Base-by-base conservation (phyloP, 495 filamentous ascomycete species). In the Alectoria sarmentosa region DNA sequence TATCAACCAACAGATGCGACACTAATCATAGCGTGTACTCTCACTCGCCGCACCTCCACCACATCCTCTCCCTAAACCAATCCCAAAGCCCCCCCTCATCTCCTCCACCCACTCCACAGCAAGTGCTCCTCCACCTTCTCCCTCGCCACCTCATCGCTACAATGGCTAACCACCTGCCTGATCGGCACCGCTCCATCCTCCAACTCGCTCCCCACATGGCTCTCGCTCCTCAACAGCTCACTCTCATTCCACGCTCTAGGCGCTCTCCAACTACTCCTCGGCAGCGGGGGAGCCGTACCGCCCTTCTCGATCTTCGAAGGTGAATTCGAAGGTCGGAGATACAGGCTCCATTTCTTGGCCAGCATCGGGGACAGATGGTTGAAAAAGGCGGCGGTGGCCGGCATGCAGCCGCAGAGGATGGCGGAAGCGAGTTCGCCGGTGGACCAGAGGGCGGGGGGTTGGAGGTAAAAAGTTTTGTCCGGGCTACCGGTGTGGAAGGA, bases 371-470 rank as follows among this genome's bases (percentile, higher is more conserved):
- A 23, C 19, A 59, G 10, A 21, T 59, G 57, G 21, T 59, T 59
- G 57, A n/a, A 39, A 21, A 59, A 59, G 15, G 41, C 56, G 55
- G 57, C 57, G 15, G 57, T 59, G 57, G 57, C 57, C 7, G 57
- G 57, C 57, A 59, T 59, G 57, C 34, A 59, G 57, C 57, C 57
- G 57, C 5, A 8, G 32, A 59, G 57, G 38, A 59, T 39, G 34
- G 57, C 57, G 34, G 57, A 37, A 36, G 57, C 57, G 32, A 59
- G 34, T 36, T 59, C 57, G 57, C 32, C 57, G 17, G 57, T 36
- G 36, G 57, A 59, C 57, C 57, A 59, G 57, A 59, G 57, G 36
- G 57, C 57, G 11, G 57, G 57, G 19, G 57, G 57, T 39, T 59
- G 57, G n/a, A 59, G 57, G 57, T 59, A 10, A 36, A 15, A 59